These are phyloP conservation scores for Panus rudis DNA, from an alignment of 768 basidiomycete genomes.

Conservation along the genomic window DNA sequence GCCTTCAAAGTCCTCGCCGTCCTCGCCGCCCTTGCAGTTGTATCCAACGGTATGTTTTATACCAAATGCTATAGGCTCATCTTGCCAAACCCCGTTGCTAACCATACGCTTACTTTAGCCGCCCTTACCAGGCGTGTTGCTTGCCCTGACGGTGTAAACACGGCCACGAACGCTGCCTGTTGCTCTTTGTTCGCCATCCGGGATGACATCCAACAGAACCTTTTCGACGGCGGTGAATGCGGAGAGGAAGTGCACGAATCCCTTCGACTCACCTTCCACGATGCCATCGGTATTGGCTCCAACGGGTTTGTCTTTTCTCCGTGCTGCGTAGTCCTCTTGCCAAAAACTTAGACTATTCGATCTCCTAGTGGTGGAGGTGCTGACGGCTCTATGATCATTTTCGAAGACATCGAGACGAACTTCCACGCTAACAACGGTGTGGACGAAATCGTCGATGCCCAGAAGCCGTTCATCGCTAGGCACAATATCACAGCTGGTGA, in stretches of 20 bases:
- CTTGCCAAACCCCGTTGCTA: not conserved
- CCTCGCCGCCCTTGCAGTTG: conserved; percentile 8
- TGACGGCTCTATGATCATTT: conserved; percentile 17
- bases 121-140: conserved; percentile 14
- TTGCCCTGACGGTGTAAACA: conserved; percentile 25
- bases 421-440: conserved; percentile 16
- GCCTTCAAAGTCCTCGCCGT: conserved; percentile 14
- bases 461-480: conserved; percentile 15
- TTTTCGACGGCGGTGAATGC: conserved; percentile 24
- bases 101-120: conserved; percentile 3
- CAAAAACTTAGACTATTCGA: not conserved
- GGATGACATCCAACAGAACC: conserved; percentile 22
- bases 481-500: conserved; percentile 17
- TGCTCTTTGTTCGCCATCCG: conserved; percentile 23
- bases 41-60: conserved; percentile 7
- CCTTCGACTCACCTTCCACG: conserved; percentile 21
- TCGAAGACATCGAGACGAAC: conserved; percentile 14
- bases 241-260: conserved; percentile 22
- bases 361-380: conserved; percentile 15
- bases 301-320: conserved; percentile 4
- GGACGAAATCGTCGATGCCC: conserved; percentile 18
- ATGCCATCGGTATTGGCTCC: conserved; percentile 14
- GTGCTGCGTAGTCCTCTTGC: not conserved
- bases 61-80: not conserved
- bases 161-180: conserved; percentile 22